Evolutionary conservation across 495 filamentous ascomycete genomes (phyloP).

Genomic region (Aspergillus panamensis): DNA sequence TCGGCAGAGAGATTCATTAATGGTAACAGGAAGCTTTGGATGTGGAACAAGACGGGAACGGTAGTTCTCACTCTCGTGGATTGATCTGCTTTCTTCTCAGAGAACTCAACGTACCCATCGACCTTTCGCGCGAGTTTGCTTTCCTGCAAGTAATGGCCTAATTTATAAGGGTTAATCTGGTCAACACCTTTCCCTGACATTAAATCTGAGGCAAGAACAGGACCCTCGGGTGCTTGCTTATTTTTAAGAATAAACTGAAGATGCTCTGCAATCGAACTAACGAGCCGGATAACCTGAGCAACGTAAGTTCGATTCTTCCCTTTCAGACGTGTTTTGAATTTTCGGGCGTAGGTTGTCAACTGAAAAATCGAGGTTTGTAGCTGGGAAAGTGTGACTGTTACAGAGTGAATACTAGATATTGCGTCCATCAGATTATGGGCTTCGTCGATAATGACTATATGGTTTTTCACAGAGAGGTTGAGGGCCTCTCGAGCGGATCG

Average conservation of each 20-base stretch:
- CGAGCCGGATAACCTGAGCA: slow-evolving; percentile 74
- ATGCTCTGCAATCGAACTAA: slow-evolving; percentile 70
- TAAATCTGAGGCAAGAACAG: slow-evolving; percentile 63
- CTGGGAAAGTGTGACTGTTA: slow-evolving; percentile 68
- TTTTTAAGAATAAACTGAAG: slow-evolving; percentile 46
- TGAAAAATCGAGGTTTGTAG: slow-evolving; percentile 67
- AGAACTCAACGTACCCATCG: slow-evolving; percentile 73
- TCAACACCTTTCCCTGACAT: slow-evolving; percentile 85
- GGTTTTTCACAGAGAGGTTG: slow-evolving; percentile 76
- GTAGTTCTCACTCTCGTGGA: slow-evolving; percentile 35
- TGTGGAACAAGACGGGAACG: slow-evolving; percentile 74
- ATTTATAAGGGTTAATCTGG: slow-evolving; percentile 89
- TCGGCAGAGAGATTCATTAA: slow-evolving; percentile 87
- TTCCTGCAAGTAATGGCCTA: slow-evolving; percentile 81
- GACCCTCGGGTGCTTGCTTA: slow-evolving; percentile 54
- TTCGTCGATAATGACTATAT: slow-evolving; percentile 92
- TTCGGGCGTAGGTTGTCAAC: slow-evolving; percentile 76
- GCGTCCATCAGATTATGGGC: slow-evolving; percentile 98
- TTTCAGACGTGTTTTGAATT: slow-evolving; percentile 81
- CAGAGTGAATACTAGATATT: slow-evolving; percentile 81
- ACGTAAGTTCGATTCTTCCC: slow-evolving; percentile 93
- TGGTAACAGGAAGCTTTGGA: slow-evolving; percentile 77
- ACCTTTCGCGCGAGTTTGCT: slow-evolving; percentile 94
- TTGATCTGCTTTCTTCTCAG: slow-evolving; percentile 42
- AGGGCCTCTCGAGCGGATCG: slow-evolving; percentile 86